These are phyloP conservation scores for Penicillium dipodomyicola DNA, from an alignment of 495 filamentous ascomycete species.

Conservation along the genomic window DNA sequence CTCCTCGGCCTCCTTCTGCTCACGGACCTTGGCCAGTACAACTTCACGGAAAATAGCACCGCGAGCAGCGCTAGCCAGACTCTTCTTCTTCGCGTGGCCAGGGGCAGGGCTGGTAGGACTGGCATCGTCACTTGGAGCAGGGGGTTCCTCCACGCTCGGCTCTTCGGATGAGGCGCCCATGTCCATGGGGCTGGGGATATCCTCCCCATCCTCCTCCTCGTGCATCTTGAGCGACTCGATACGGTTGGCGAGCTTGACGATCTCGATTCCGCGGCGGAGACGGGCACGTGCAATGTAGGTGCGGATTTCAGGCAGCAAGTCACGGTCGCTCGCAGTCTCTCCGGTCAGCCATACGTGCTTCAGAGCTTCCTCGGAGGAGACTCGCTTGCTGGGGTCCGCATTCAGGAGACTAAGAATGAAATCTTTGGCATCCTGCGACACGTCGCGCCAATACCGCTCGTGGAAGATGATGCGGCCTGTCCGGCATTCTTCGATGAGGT, in stretches of 20 bases:
- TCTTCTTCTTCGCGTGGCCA: conserved; percentile 49
- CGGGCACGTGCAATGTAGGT: conserved; percentile 89
- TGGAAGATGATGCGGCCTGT: conserved; percentile 92
- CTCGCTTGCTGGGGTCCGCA: conserved; percentile 71
- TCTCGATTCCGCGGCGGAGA: conserved; percentile 89
- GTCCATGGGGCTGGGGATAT: conserved; percentile 59
- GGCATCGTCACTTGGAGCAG: conserved; percentile 13
- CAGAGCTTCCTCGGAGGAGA: conserved; percentile 78
- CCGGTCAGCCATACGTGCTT: conserved; percentile 89
- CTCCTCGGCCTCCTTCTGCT: conserved; percentile 86
- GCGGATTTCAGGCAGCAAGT: conserved; percentile 95
- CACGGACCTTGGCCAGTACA: conserved; percentile 92
- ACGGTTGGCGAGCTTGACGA: conserved; percentile 94
- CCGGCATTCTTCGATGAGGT: conserved; percentile 94
- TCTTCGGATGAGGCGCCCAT: conserved; percentile 34
- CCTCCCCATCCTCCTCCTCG: conserved; percentile 82
- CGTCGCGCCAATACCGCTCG: conserved; percentile 97
- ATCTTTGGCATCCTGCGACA: conserved; percentile 91
- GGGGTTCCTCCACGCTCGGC: background rate
- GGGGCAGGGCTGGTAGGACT: conserved; percentile 6
- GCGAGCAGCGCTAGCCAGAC: conserved; percentile 72
- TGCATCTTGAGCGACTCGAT: conserved; percentile 97
- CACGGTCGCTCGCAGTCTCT: conserved; percentile 85
- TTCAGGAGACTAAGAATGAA: conserved; percentile 86
- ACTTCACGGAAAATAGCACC: conserved; percentile 95